These are phyloP conservation scores for Aspergillus puulaauensis DNA, from an alignment of 2,329 filamentous ascomycete genomes.

Conservation along the genomic window DNA sequence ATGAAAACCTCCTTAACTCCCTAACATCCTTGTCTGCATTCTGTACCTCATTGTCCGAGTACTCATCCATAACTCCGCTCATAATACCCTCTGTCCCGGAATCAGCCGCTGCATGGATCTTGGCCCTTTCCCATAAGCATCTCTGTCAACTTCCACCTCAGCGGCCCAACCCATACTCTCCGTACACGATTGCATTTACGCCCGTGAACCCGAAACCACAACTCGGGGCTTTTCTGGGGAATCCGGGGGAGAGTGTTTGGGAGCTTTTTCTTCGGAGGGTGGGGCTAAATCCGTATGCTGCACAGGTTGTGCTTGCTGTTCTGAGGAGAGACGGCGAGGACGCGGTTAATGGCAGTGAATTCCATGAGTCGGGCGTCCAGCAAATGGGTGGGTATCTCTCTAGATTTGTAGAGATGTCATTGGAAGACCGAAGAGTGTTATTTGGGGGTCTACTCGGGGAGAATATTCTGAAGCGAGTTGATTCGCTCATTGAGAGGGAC, in stretches of 20 bases:
- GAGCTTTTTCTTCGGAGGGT: constrained; percentile 65
- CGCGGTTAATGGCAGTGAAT: background rate
- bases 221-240: constrained; percentile 17
- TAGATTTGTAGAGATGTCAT: constrained; percentile 59
- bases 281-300: constrained; percentile 71
- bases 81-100: constrained; percentile 18
- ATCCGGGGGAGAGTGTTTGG: constrained; percentile 63
- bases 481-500: constrained; percentile 50
- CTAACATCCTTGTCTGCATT: constrained; percentile 24
- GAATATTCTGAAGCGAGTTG: constrained; percentile 54
- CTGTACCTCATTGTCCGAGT: constrained; percentile 20
- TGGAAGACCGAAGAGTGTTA: constrained; percentile 46
- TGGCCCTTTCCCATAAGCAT: constrained; percentile 53
- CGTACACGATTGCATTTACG: constrained; percentile 4
- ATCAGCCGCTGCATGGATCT: constrained; percentile 56
- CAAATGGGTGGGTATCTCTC: constrained; percentile 3
- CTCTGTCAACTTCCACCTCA: constrained; percentile 19
- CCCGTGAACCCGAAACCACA: constrained; percentile 13
- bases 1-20: constrained; percentile 16
- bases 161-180: too few species aligned
- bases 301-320: constrained; percentile 58
- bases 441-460: constrained; percentile 59
- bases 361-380: background rate
- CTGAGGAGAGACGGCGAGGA: constrained; percentile 24
- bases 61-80: constrained; percentile 16